phyloP scores from a whole-genome alignment of 2,329 filamentous ascomycete species.

The Coniochaeta ligniaria region DNA sequence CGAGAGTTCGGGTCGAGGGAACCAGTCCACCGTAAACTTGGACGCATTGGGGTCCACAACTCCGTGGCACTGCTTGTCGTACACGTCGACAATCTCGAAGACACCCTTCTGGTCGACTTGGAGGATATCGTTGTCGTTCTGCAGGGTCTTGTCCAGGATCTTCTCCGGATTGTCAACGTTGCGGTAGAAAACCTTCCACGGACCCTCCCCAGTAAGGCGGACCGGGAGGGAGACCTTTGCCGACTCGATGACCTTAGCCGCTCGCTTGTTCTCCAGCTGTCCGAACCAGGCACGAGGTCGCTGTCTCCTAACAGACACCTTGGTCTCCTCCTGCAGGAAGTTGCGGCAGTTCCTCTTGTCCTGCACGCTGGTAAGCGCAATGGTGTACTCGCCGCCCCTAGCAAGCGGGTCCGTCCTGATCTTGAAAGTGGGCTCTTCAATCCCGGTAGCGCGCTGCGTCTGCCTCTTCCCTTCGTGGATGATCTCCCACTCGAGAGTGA shows the following conservation, averaged over 20 bases:
- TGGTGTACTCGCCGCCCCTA: slow-evolving; percentile 82
- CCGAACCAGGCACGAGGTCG: slow-evolving; percentile 83
- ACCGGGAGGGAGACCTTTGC: slow-evolving; percentile 69
- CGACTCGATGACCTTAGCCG: slow-evolving; percentile 69
- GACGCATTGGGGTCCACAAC: slow-evolving; percentile 67
- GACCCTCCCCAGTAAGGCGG: slow-evolving; percentile 75
- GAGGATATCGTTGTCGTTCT: slow-evolving; percentile 59
- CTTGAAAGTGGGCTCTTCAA: slow-evolving; percentile 55
- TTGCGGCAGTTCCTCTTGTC: slow-evolving; percentile 84
- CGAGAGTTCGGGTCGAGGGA: slow-evolving; percentile 67
- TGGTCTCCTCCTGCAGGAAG: slow-evolving; percentile 75
- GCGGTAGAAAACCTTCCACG: slow-evolving; percentile 74
- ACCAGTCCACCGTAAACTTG: slow-evolving; percentile 77
- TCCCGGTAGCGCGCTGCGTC: slow-evolving; percentile 56
- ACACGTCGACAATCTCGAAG: slow-evolving; percentile 74
- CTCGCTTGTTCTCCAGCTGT: slow-evolving; percentile 71
- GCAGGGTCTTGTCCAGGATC: slow-evolving; percentile 40
- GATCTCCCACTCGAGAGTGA: slow-evolving; percentile 85
- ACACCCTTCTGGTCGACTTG: slow-evolving; percentile 59
- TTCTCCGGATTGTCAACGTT: slow-evolving; percentile 50
- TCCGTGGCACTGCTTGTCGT: slow-evolving; percentile 76
- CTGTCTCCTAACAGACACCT: slow-evolving; percentile 81
- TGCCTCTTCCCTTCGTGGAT: slow-evolving; percentile 82
- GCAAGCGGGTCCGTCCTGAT: slow-evolving; percentile 70
- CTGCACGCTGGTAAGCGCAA: slow-evolving; percentile 78